Percentiles rank a stretch among this genome's conserved stretches.
Conservation (phyloP, 306 rosid genomes). For the Delonix regia region DNA sequence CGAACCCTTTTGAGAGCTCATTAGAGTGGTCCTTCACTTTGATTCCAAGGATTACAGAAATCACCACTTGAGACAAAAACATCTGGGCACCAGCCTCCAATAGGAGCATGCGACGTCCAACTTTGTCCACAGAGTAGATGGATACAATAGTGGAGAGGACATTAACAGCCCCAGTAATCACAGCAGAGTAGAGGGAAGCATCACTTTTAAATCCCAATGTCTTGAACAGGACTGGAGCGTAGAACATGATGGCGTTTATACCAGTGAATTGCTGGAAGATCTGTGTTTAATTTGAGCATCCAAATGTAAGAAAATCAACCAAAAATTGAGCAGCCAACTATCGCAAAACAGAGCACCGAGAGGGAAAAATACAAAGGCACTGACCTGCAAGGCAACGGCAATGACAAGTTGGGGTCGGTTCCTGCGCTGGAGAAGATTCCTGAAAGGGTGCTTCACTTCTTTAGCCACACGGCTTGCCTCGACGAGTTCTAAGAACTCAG, state of each 20-base stretch:
- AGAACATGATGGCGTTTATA: slow-evolving; percentile 95
- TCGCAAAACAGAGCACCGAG: background rate
- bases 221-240: slow-evolving; percentile 80
- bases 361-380: background rate
- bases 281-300: slow-evolving; percentile 39
- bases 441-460: slow-evolving; percentile 77
- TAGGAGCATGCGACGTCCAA: slow-evolving; percentile 74
- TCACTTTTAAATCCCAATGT: slow-evolving; percentile 75
- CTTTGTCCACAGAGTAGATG: slow-evolving; percentile 75
- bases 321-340: background rate
- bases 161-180: slow-evolving; percentile 86
- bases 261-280: slow-evolving; percentile 92
- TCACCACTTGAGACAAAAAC: slow-evolving; percentile 78
- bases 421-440: slow-evolving; percentile 61
- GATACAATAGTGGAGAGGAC: slow-evolving; percentile 78
- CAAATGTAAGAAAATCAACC: background rate
- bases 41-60: slow-evolving; percentile 63
- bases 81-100: slow-evolving; percentile 91
- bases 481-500: slow-evolving; percentile 76
- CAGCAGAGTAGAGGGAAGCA: slow-evolving; percentile 86
- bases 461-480: slow-evolving; percentile 77
- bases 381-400: slow-evolving; percentile 68
- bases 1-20: slow-evolving; percentile 49
- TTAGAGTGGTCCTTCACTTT: slow-evolving; percentile 58
- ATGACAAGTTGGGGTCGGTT: slow-evolving; percentile 82